Base-by-base conservation (phyloP, 352 stramenopile genomes). In the Phytophthora multivora region DNA sequence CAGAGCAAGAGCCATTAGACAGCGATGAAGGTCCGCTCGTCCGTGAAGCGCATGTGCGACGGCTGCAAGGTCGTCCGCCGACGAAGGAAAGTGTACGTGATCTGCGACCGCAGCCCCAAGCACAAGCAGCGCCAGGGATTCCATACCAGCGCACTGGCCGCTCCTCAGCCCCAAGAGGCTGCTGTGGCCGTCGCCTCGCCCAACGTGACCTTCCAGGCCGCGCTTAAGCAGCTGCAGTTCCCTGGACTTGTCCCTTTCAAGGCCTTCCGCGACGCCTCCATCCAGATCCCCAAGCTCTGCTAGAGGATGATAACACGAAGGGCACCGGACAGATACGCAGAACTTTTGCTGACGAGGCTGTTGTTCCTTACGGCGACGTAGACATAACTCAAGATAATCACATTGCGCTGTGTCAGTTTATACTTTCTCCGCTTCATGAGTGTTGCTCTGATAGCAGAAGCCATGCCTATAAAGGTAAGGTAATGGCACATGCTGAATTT, bases 171-270 rank as follows among this genome's bases (percentile, higher is more conserved):
- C 33, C 61, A 76, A 47, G 53, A 65, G 46, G 38, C 69, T 21
- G 50, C 36, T 21, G 63, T 62, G 8, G 59, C 48, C 23, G 50
- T 97, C 2, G 86, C 86, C 51, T 97, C 93, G 21, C 77, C 91
- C 57, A 98, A 97, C 51, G 89, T 88, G n/a, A 95, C 90, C 81
- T 96, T 98, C 75, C 89, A 88, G 33, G 77, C 77, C 65, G 97
- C 97, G 28, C 91, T 98, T 40, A 92, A 97, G 81, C 71, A 98
- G 86, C 51, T 99, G 83, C 66, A 98, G 87, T 91, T 99, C 87
- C 87, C 86, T 3, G 85, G 80, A 9, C 80, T 95, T 21, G 71
- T 78, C 33, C 69, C 67, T 9, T 95, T 95, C 72, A 81, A 90
- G 68, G 71, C 80, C 49, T 93, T 95, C 77, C 85, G 85, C 33